Evolutionary conservation across 108 stramenopile species (phyloP), one percentile per base, ranked within the genome.

Genomic region (Cyclotella kingstonii): DNA sequence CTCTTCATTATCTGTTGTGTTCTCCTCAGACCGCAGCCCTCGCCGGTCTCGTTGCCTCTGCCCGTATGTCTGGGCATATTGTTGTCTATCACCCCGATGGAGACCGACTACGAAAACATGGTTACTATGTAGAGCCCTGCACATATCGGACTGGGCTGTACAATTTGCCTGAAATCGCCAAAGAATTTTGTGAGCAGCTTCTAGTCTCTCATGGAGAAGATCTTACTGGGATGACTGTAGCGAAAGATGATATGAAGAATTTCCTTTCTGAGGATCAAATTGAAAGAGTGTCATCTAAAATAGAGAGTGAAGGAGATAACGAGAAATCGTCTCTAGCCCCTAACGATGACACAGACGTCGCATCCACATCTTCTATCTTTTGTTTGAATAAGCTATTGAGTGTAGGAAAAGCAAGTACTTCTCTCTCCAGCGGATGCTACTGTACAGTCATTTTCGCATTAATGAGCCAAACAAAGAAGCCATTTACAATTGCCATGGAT

Each of bases 21-120:
- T 60, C 18, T 10, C 55, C 15, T 59, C 35, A 84, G 78, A 80
- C 90, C 4, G 86, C 90, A 9, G 65, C 84, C 7, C 58, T 91
- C 9, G 76, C 80, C 8, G 71, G 85, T 17, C 74, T 88, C 39
- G 86, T 88, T n/a, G 90, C 90, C 7, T 84, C 86, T 14, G 84
- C 90, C 23, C 68, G 90, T 25, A 58, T 73, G 38, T 86, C 85
- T 23, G 90, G 85, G 8, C 67, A 84, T 43, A 78, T 91, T 51
- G 90, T 91, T 4, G 42, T 84, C 68, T 91, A 79, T 54, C 42
- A 86, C 30, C 86, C 90, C 22, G 86, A 91, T 54, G 85, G 84
- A 27, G 82, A 87, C 50, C 76, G 84, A 10, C 63, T 88, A 10
- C 77, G 79, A 10, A 81, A 81, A 67, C 77, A 80, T 48, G 86